phyloP scores from a whole-genome alignment of 106 monocot genomes.

The Acorus gramineus region DNA sequence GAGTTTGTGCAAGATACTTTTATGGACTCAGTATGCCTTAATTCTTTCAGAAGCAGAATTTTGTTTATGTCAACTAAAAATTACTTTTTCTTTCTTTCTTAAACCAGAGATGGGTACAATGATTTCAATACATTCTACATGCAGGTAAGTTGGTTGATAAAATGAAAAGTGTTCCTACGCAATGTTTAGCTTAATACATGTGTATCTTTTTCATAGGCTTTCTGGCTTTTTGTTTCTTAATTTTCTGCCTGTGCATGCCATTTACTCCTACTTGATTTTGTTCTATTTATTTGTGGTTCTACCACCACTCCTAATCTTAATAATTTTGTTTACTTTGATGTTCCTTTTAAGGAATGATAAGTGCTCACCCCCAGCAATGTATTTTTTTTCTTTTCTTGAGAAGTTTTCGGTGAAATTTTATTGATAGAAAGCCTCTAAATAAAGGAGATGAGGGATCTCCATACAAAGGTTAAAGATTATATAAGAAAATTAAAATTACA shows the following conservation, averaged over 20 bases:
- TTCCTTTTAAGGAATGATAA: no score
- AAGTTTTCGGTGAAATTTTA: neutral
- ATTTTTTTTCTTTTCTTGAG: neutral
- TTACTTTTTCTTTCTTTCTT: slow-evolving; percentile 4
- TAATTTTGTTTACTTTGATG: neutral
- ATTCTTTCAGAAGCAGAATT: no score
- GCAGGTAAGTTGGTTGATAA: slow-evolving; percentile 49
- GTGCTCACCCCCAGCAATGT: no score
- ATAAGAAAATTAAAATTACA: no score
- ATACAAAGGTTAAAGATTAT: no score
- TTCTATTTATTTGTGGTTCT: neutral
- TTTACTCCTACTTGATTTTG: neutral
- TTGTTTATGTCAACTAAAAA: no score
- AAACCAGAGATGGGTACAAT: slow-evolving; percentile 83
- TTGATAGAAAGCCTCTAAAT: no score
- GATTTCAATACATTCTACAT: slow-evolving; percentile 99
- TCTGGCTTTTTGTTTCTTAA: neutral
- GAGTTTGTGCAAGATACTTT: no score
- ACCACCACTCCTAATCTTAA: neutral
- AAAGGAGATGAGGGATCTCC: no score
- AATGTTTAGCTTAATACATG: neutral
- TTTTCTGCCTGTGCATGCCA: neutral
- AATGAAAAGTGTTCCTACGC: neutral
- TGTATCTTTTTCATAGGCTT: neutral
- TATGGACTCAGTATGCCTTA: no score